Percentiles rank a stretch among this genome's conserved stretches.
Conservation (phyloP, 2,329 filamentous ascomycete genomes). For the Penicillium capsulatum region DNA sequence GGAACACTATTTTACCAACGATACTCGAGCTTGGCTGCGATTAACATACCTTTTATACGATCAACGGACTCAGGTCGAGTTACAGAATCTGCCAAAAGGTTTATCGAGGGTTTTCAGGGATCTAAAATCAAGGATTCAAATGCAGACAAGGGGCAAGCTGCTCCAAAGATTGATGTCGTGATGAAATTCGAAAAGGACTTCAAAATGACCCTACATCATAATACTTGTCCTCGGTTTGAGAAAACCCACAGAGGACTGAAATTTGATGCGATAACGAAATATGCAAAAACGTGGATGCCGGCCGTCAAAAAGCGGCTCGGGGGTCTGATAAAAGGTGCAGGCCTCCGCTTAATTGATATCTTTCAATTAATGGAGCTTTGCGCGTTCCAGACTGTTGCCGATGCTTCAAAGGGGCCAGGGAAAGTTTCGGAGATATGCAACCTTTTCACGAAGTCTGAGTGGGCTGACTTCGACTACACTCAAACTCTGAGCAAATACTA, state of each 20-base stretch:
- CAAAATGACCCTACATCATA: background rate
- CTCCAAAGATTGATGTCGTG: background rate
- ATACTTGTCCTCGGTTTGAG: background rate
- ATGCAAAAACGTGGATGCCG: background rate
- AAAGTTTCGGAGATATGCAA: slow-evolving; percentile 66
- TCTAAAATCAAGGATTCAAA: too few species aligned
- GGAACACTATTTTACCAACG: slow-evolving; percentile 71
- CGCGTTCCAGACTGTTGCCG: slow-evolving; percentile 73
- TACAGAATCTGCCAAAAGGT: slow-evolving; percentile 69
- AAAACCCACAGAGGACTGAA: background rate
- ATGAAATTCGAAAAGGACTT: background rate
- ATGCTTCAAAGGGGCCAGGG: slow-evolving; percentile 46
- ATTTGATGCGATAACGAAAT: too few species aligned
- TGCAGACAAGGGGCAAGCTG: slow-evolving; percentile 43
- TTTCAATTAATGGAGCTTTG: slow-evolving; percentile 83
- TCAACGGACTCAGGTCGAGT: slow-evolving; percentile 67
- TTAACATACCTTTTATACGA: slow-evolving; percentile 64
- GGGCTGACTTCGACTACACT: slow-evolving; percentile 75
- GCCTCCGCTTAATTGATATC: slow-evolving; percentile 59
- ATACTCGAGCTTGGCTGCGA: slow-evolving; percentile 60
- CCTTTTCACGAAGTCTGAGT: slow-evolving; percentile 70
- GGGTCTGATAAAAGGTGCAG: slow-evolving; percentile 61
- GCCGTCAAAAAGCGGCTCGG: slow-evolving; percentile 69
- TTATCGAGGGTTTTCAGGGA: slow-evolving; percentile 71
- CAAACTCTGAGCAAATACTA: slow-evolving; percentile 81